Conservation (phyloP, 2,329 filamentous ascomycete species). For the Diaporthe humulicola region DNA sequence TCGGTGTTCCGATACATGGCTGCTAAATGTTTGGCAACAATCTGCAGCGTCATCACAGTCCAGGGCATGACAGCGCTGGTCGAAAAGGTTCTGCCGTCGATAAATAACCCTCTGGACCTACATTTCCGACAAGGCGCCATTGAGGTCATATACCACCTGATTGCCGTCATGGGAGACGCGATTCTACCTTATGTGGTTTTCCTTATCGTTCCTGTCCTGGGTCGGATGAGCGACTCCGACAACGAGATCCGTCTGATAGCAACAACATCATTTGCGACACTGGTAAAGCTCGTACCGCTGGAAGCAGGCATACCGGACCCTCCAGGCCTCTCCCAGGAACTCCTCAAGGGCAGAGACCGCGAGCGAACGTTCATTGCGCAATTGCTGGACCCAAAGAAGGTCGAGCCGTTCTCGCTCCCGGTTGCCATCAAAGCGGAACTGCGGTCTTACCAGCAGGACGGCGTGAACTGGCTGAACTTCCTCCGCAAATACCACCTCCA, state of each 20-base stretch:
- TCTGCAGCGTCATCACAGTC: slow-evolving; percentile 96
- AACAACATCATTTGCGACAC: slow-evolving; percentile 95
- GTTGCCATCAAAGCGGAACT: slow-evolving; percentile 97
- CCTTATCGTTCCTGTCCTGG: slow-evolving; percentile 95
- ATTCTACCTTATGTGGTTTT: slow-evolving; percentile 99
- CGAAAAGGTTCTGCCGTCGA: slow-evolving; percentile 90
- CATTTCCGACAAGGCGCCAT: slow-evolving; percentile 93
- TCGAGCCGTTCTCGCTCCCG: slow-evolving; percentile 92
- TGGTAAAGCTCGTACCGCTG: slow-evolving; percentile 96
- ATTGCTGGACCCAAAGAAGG: slow-evolving; percentile 96
- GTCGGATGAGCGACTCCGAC: slow-evolving; percentile 98
- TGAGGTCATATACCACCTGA: slow-evolving; percentile 95
- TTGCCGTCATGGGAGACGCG: slow-evolving; percentile 96
- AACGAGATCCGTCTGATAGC: slow-evolving; percentile 94
- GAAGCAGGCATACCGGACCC: slow-evolving; percentile 98
- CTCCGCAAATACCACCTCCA: slow-evolving; percentile 98
- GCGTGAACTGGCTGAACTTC: slow-evolving; percentile 98
- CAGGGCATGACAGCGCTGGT: slow-evolving; percentile 97
- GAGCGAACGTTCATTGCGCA: slow-evolving; percentile 98
- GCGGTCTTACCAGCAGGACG: slow-evolving; percentile 97
- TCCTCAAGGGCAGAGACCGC: slow-evolving; percentile 90
- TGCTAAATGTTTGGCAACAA: slow-evolving; percentile 95
- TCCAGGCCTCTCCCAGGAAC: slow-evolving; percentile 88
- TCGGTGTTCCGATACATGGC: slow-evolving; percentile 97
- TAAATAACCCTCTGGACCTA: slow-evolving; percentile 90